A percentile compares a stretch with the other conserved stretches of the same genome.
Conservation (phyloP, 331 rosid genomes). For the Phaseolus coccineus region DNA sequence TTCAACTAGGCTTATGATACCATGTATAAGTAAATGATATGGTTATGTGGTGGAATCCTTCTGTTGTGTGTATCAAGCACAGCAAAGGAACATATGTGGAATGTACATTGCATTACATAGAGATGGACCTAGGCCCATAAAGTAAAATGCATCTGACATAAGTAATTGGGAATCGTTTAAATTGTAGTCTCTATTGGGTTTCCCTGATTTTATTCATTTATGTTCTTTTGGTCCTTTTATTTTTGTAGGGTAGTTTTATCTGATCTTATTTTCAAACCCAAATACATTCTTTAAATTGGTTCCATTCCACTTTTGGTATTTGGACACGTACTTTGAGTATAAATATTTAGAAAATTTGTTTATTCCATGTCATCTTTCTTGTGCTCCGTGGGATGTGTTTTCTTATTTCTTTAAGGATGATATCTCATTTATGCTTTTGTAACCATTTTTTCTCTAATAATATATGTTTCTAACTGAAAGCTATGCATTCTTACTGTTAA, state of each 20-base stretch:
- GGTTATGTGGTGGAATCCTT: too few relatives aligned
- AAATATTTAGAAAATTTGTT: slow-evolving; percentile 11
- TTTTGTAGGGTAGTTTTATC: neutral
- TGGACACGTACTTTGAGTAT: too few relatives aligned
- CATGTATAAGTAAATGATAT: too few relatives aligned
- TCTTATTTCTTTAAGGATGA: neutral
- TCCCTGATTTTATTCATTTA: neutral
- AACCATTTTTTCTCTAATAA: slow-evolving; percentile 1
- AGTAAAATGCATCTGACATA: too few relatives aligned
- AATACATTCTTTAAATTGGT: neutral
- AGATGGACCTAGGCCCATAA: too few relatives aligned
- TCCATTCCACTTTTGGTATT: neutral
- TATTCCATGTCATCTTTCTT: neutral
- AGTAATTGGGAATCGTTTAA: neutral
- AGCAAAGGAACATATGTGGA: too few relatives aligned
- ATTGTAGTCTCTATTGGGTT: neutral
- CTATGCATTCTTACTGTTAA: neutral
- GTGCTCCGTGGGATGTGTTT: neutral
- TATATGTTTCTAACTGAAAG: slow-evolving; percentile 2
- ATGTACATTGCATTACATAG: too few relatives aligned
- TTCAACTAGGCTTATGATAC: too few relatives aligned
- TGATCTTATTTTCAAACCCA: neutral
- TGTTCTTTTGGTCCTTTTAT: neutral
- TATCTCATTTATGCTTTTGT: neutral
- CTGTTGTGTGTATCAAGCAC: too few relatives aligned